These are phyloP conservation scores for Syncephalis plumigaleata DNA, from an alignment of 371 early-diverging fungal species.

Conservation along the genomic window DNA sequence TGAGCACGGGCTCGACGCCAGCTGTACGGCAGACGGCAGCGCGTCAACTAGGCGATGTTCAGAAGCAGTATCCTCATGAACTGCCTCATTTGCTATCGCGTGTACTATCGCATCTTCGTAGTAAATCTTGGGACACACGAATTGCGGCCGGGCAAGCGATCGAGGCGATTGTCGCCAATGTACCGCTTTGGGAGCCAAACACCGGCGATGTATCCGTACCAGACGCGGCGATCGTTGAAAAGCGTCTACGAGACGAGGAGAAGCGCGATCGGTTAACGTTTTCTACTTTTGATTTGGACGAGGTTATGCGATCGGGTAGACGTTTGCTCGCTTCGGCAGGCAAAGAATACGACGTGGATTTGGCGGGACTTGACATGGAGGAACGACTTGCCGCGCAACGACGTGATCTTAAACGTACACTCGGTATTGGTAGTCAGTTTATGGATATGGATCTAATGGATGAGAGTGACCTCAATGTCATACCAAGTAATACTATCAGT, in stretches of 20 bases:
- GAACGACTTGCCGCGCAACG: conserved; percentile 71
- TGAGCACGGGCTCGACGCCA: conserved; percentile 86
- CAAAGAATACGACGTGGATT: conserved; percentile 79
- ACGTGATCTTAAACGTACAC: conserved; percentile 60
- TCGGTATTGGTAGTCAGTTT: conserved; percentile 77
- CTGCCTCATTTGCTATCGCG: conserved; percentile 70
- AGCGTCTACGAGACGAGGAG: not conserved
- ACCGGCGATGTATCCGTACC: not conserved
- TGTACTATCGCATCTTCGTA: conserved; percentile 73
- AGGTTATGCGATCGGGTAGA: conserved; percentile 61
- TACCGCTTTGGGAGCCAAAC: conserved; percentile 63
- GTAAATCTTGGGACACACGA: conserved; percentile 90
- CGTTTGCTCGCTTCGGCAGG: conserved; percentile 76
- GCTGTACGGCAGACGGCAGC: conserved; percentile 82
- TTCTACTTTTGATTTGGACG: conserved; percentile 61
- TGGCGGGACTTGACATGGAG: conserved; percentile 60
- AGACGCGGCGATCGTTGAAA: not conserved
- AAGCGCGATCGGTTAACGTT: conserved; percentile 21
- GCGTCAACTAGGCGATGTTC: conserved; percentile 86
- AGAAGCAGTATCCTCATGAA: conserved; percentile 85
- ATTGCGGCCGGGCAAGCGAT: conserved; percentile 84
- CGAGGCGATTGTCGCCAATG: conserved; percentile 76
- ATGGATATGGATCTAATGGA: conserved; percentile 41
- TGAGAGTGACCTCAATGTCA: conserved; percentile 38
- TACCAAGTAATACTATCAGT: conserved; percentile 5